Evolutionary conservation across 208 protist genomes (phyloP).

Genomic region (Trypanosomatidae sp.): DNA sequence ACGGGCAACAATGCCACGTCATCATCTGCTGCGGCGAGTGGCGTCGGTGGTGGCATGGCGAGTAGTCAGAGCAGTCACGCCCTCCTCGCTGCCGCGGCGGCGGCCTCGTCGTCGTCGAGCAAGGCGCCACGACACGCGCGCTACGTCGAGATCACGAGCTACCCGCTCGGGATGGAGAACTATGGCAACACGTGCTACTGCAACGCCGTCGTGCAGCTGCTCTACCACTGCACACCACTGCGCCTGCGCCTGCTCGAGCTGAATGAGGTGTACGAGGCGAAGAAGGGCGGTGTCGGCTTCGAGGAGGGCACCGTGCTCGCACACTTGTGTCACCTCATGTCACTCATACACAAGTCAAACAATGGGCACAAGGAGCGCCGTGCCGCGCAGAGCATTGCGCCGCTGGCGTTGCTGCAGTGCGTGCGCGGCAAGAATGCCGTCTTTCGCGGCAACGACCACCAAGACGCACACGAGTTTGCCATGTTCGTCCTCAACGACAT

Average conservation of each 20-base stretch:
- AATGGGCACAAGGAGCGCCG: slow-evolving; percentile 36
- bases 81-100: not conserved
- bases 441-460: slow-evolving; percentile 74
- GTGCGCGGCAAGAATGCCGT: slow-evolving; percentile 32
- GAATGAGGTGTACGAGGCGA: slow-evolving; percentile 34
- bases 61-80: not conserved
- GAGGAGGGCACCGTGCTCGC: slow-evolving; percentile 51
- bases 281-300: slow-evolving; percentile 36
- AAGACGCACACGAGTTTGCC: slow-evolving; percentile 87
- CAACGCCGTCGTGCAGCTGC: slow-evolving; percentile 81
- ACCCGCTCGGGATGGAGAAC: slow-evolving; percentile 79
- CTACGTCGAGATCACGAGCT: slow-evolving; percentile 60
- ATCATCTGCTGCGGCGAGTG: no score
- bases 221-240: slow-evolving; percentile 84
- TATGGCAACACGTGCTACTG: slow-evolving; percentile 88
- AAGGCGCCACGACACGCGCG: slow-evolving; percentile 16
- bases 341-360: slow-evolving; percentile 78
- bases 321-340: slow-evolving; percentile 52
- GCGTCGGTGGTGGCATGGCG: slow-evolving; percentile 1
- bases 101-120: slow-evolving; percentile 1
- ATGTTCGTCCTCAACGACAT: slow-evolving; percentile 84
- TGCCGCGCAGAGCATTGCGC: slow-evolving; percentile 15
- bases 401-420: slow-evolving; percentile 23
- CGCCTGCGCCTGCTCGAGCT: slow-evolving; percentile 63
- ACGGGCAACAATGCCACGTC: not conserved